phyloP scores from a whole-genome alignment of 495 filamentous ascomycete genomes.

The Hypoxylon lienhwacheense region DNA sequence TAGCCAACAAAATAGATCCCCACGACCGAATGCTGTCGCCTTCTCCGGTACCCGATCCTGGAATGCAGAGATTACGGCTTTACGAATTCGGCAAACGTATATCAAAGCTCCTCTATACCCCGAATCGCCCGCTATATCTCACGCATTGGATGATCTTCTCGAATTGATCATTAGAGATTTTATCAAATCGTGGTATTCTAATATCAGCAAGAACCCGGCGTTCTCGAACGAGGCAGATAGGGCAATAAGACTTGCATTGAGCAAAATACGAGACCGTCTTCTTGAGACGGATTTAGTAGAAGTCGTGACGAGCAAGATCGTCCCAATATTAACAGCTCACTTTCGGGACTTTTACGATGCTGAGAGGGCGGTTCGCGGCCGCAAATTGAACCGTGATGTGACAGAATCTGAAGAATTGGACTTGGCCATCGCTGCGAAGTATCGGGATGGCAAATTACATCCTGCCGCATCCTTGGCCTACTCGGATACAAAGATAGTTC shows the following conservation, averaged over 20 bases:
- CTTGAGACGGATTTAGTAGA: conserved; percentile 76
- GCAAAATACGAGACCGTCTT: conserved; percentile 67
- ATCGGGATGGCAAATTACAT: conserved; percentile 85
- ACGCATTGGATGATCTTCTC: conserved; percentile 77
- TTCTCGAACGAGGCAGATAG: conserved; percentile 87
- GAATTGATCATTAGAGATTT: conserved; percentile 80
- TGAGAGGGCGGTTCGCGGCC: conserved; percentile 82
- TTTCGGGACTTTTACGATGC: conserved; percentile 89
- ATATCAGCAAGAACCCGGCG: conserved; percentile 76
- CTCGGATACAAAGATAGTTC: conserved; percentile 75
- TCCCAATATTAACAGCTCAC: conserved; percentile 89
- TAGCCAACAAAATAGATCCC: conserved; percentile 40
- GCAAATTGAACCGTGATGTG: conserved; percentile 80
- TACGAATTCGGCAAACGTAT: conserved; percentile 57
- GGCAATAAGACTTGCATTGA: conserved; percentile 72
- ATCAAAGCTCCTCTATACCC: conserved; percentile 67
- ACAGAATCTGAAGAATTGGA: conserved; percentile 97
- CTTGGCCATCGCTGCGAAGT: conserved; percentile 90
- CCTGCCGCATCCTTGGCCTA: conserved; percentile 80
- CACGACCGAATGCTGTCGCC: conserved; percentile 53
- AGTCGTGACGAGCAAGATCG: conserved; percentile 73
- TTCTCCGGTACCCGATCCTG: conserved; percentile 68
- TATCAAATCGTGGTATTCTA: conserved; percentile 82
- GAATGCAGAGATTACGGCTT: conserved; percentile 65
- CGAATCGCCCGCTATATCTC: conserved; percentile 76